These are phyloP conservation scores for Talaromyces amestolkiae DNA, from an alignment of 2,329 filamentous ascomycete species.

Conservation along the genomic window DNA sequence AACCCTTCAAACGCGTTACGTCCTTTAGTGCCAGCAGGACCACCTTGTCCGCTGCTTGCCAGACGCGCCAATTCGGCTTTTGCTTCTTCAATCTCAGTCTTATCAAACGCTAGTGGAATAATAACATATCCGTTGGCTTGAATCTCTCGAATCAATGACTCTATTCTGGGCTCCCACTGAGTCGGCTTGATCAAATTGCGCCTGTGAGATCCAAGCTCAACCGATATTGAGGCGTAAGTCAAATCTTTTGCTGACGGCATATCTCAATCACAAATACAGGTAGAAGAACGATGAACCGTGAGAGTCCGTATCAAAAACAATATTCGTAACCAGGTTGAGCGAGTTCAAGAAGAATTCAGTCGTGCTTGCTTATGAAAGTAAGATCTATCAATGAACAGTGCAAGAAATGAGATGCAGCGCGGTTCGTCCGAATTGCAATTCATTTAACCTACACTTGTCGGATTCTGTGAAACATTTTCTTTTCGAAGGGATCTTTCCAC, in stretches of 20 bases:
- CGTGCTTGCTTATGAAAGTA: not conserved
- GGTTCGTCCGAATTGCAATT: not conserved
- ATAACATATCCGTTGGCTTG: not conserved
- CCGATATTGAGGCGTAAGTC: not conserved
- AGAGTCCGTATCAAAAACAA: not conserved
- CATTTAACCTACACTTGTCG: not conserved
- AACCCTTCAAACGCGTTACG: conserved; percentile 5
- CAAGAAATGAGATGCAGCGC: not conserved
- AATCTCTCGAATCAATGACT: not conserved
- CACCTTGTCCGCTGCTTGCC: not conserved
- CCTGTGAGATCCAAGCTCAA: not conserved
- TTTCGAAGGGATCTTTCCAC: not conserved
- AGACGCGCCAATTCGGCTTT: not conserved
- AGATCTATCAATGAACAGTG: not conserved
- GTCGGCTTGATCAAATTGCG: not conserved
- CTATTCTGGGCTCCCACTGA: not conserved
- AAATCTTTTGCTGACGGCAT: not conserved
- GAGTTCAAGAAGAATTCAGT: not conserved
- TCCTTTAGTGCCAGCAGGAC: conserved; percentile 2
- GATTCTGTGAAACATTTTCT: not conserved
- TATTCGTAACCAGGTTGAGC: not conserved
- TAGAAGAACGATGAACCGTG: not conserved
- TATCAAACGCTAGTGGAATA: not conserved
- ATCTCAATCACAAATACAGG: not conserved
- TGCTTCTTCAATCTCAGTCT: not conserved